These are phyloP conservation scores for Termitomyces eurrhizus DNA, from an alignment of 768 basidiomycete species.

Conservation along the genomic window DNA sequence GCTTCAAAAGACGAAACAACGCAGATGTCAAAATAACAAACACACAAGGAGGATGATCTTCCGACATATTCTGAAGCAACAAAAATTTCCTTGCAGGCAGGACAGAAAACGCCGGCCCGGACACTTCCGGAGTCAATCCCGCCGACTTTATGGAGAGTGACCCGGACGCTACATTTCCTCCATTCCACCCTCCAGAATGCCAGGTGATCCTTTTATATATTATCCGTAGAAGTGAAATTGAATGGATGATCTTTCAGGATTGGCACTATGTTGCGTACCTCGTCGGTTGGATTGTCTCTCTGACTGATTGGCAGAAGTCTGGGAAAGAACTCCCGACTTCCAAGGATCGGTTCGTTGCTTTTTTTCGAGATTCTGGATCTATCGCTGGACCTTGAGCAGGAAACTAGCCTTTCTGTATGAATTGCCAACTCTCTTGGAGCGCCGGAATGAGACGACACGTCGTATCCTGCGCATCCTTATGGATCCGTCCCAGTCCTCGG, in stretches of 20 bases:
- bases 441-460: constrained; percentile 12
- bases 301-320: constrained; percentile 1
- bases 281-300: constrained; percentile 11
- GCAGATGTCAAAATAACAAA: neutral
- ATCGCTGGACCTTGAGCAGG: neutral
- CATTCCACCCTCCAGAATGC: constrained; percentile 9
- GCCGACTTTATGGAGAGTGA: neutral
- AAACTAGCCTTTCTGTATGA: constrained; percentile 11
- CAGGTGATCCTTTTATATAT: neutral
- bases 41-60: neutral
- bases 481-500: constrained; percentile 7
- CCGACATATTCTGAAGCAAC: neutral
- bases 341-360: constrained; percentile 5
- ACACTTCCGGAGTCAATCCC: neutral
- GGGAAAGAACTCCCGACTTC: neutral
- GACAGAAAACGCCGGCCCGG: neutral
- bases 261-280: constrained; percentile 14
- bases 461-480: constrained; percentile 17
- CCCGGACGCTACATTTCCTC: neutral
- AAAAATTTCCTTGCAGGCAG: neutral
- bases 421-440: constrained; percentile 7
- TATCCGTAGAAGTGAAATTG: neutral
- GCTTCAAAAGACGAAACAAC: neutral
- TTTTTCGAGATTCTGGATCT: neutral
- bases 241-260: neutral